A percentile compares a stretch with the other conserved stretches of the same genome.
Conservation (phyloP, 352 stramenopile species). For the Phytophthora litchii region DNA sequence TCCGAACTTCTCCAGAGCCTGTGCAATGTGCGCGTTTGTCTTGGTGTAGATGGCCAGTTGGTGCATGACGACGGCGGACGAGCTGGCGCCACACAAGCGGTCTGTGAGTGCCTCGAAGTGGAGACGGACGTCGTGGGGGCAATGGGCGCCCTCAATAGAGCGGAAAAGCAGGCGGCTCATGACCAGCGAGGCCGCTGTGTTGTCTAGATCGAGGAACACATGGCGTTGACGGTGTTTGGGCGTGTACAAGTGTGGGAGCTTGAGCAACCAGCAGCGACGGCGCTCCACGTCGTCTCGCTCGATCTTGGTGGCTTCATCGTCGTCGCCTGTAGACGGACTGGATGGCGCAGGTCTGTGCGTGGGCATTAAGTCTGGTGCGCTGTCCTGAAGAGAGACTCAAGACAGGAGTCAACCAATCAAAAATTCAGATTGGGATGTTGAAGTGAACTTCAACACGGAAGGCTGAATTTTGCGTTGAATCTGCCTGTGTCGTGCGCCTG, state of each 20-base stretch:
- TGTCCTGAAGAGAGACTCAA: no score
- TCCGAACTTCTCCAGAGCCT: slow-evolving; percentile 16
- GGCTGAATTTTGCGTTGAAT: no score
- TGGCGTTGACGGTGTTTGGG: slow-evolving; percentile 24
- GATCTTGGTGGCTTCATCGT: slow-evolving; percentile 9
- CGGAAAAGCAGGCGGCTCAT: slow-evolving; percentile 21
- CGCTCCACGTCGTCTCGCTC: slow-evolving; percentile 26
- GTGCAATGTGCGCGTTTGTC: slow-evolving; percentile 18
- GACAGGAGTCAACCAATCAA: no score
- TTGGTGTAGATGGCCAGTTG: slow-evolving; percentile 21
- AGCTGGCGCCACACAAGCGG: slow-evolving; percentile 14
- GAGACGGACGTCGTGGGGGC: slow-evolving; percentile 20
- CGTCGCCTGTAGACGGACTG: neutral
- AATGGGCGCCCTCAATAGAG: slow-evolving; percentile 6
- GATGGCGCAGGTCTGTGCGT: neutral
- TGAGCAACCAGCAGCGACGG: slow-evolving; percentile 18
- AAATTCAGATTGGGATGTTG: slow-evolving; percentile 1
- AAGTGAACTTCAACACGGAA: slow-evolving; percentile 4
- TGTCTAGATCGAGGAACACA: slow-evolving; percentile 30
- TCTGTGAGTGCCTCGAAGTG: slow-evolving; percentile 23
- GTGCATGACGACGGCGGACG: slow-evolving; percentile 9
- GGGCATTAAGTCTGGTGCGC: neutral
- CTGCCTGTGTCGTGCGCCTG: no score
- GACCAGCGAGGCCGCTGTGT: slow-evolving; percentile 10
- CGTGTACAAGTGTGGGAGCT: slow-evolving; percentile 19